Percentiles rank a stretch among this genome's conserved stretches.
Conservation (phyloP, 139 green algal genomes). For the Haematococcus lacustris region DNA sequence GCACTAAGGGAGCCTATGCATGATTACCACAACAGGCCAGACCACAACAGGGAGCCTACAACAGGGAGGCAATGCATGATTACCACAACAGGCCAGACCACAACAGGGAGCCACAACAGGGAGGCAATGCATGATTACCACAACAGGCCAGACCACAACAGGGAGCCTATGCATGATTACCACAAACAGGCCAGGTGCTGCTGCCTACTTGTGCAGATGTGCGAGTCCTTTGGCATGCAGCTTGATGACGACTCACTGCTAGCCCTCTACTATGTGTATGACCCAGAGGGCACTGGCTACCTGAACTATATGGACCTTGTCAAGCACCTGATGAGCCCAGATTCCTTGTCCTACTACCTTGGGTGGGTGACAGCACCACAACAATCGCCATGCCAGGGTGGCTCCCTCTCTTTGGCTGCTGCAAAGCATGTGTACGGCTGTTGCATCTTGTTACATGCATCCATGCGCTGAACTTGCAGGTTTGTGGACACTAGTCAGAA, state of each 20-base stretch:
- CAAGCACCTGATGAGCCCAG: slow-evolving; percentile 43
- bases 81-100: too few relatives aligned
- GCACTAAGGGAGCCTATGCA: too few relatives aligned
- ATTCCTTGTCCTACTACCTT: slow-evolving; percentile 32
- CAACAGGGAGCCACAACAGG: too few relatives aligned
- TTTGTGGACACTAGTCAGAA: slow-evolving; percentile 26
- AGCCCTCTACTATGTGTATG: slow-evolving; percentile 55
- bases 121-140: not conserved
- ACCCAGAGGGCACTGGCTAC: slow-evolving; percentile 47
- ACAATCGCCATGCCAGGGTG: too few relatives aligned
- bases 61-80: too few relatives aligned
- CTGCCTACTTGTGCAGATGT: not conserved
- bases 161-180: not conserved
- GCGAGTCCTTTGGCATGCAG: slow-evolving; percentile 29
- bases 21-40: too few relatives aligned
- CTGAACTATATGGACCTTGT: slow-evolving; percentile 56
- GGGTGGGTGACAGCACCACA: slow-evolving; percentile 1
- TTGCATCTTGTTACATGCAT: too few relatives aligned
- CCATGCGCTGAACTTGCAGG: slow-evolving; percentile 9
- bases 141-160: not conserved
- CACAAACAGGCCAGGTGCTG: not conserved
- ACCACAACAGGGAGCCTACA: too few relatives aligned
- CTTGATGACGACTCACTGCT: slow-evolving; percentile 76
- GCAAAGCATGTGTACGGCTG: not conserved
- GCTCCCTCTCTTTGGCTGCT: too few relatives aligned